These are phyloP conservation scores for Uromyces viciae-fabae DNA, from an alignment of 1,284 basidiomycete genomes.

Conservation along the genomic window DNA sequence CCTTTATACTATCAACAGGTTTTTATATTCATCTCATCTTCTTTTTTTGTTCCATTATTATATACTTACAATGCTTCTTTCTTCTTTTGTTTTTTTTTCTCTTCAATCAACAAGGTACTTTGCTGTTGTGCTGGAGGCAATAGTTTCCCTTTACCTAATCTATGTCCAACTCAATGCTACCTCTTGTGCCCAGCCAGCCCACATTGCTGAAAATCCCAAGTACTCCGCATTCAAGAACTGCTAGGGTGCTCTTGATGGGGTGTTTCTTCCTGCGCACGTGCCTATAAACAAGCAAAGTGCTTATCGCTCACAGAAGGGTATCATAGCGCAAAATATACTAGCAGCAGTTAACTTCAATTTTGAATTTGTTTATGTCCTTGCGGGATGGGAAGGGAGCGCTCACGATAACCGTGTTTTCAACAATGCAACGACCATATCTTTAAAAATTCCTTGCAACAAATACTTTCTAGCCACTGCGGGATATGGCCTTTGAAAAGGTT, in stretches of 20 bases:
- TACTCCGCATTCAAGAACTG: constrained; percentile 53
- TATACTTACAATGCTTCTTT: background rate
- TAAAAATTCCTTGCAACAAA: background rate
- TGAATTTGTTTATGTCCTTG: constrained; percentile 54
- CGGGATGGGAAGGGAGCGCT: constrained; percentile 57
- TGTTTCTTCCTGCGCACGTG: constrained; percentile 50
- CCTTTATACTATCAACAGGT: background rate
- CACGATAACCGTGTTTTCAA: constrained; percentile 53
- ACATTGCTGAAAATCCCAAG: background rate
- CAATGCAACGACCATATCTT: constrained; percentile 23
- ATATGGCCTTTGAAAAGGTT: background rate
- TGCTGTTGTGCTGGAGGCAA: background rate
- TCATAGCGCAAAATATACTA: constrained; percentile 52
- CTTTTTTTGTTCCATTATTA: too few species aligned
- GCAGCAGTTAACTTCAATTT: constrained; percentile 53
- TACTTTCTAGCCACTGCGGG: constrained; percentile 1
- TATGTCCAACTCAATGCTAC: background rate
- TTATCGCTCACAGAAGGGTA: constrained; percentile 52
- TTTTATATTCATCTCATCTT: too few species aligned
- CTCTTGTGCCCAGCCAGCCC: background rate
- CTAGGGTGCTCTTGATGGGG: constrained; percentile 54
- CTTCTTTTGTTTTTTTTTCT: background rate
- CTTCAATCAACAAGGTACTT: too few species aligned
- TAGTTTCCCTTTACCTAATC: background rate
- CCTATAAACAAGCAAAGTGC: constrained; percentile 44